These are phyloP conservation scores for Phytophthora litchii DNA, from an alignment of 352 stramenopile species.

Conservation along the genomic window DNA sequence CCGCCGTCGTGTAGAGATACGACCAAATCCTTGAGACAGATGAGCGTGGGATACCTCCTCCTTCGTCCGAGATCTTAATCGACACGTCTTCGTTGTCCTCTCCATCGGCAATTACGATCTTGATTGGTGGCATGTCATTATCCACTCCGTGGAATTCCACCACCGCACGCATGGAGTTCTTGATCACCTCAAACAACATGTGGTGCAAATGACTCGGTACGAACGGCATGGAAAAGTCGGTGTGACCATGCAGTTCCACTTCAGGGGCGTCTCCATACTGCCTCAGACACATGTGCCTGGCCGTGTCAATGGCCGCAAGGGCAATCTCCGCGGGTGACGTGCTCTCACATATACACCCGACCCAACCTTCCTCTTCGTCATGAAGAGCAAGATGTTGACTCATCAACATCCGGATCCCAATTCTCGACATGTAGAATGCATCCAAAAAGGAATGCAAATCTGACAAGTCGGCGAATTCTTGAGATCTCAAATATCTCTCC, in stretches of 20 bases:
- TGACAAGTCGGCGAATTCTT: conserved; percentile 90
- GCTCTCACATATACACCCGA: conserved; percentile 95
- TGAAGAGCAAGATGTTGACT: conserved; percentile 98
- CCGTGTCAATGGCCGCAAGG: conserved; percentile 97
- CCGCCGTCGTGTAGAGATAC: conserved; percentile 99
- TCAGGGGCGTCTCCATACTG: conserved; percentile 99
- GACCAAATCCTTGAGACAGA: conserved; percentile 99
- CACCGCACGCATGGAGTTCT: conserved; percentile 99
- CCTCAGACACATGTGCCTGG: conserved; percentile 98
- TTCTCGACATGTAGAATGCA: conserved; percentile 99
- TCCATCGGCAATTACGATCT: conserved; percentile 99
- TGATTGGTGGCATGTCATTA: conserved; percentile 98
- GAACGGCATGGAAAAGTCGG: conserved; percentile 99
- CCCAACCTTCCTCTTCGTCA: conserved; percentile 87
- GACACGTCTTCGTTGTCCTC: conserved; percentile 99
- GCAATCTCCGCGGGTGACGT: conserved; percentile 97
- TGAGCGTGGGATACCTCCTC: conserved; percentile 98
- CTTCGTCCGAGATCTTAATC: conserved; percentile 99
- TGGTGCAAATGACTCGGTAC: conserved; percentile 96
- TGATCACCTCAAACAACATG: conserved; percentile 99
- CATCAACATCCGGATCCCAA: conserved; percentile 99
- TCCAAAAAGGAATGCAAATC: conserved; percentile 98
- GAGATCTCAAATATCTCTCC: conserved; percentile 71
- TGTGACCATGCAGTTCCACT: conserved; percentile 97
- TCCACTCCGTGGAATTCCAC: conserved; percentile 98